phyloP scores from a whole-genome alignment of 805 yeast species.

The Starmera caribaea region DNA sequence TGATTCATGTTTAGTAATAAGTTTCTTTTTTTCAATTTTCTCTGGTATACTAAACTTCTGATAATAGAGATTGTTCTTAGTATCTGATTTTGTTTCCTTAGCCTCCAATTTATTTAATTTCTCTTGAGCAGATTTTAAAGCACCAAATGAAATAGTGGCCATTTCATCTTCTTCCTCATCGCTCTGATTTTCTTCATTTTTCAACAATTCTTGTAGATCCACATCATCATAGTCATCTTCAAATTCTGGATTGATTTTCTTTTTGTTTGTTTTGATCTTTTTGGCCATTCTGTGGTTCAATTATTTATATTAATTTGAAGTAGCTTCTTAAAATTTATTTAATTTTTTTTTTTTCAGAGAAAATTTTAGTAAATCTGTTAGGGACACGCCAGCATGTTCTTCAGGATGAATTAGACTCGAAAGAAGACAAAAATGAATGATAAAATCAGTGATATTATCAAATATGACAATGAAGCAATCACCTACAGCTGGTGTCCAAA shows the following conservation, averaged over 20 bases:
- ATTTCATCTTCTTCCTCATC: constrained; percentile 31
- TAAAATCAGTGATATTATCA: too few species aligned
- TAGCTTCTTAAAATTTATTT: too few species aligned
- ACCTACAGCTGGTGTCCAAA: too few species aligned
- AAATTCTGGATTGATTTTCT: constrained; percentile 8
- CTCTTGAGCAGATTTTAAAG: constrained; percentile 50
- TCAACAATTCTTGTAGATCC: constrained; percentile 9
- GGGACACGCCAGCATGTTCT: not conserved
- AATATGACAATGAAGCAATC: too few species aligned
- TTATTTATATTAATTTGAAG: too few species aligned
- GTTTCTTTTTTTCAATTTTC: not conserved
- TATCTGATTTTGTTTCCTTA: constrained; percentile 1
- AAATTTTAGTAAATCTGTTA: too few species aligned
- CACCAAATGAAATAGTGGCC: constrained; percentile 51
- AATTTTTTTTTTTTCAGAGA: too few species aligned
- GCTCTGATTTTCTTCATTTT: constrained; percentile 2
- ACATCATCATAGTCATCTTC: constrained; percentile 11
- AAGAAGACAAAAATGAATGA: too few species aligned
- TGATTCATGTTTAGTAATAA: not conserved
- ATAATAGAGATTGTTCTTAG: constrained; percentile 1
- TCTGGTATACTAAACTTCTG: not conserved
- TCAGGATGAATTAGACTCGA: too few species aligned
- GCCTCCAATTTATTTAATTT: constrained; percentile 19
- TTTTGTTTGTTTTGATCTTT: constrained; percentile 1
- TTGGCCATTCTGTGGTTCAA: too few species aligned